Conservation (phyloP, 108 stramenopile species). For the Conticribra guillardii region DNA sequence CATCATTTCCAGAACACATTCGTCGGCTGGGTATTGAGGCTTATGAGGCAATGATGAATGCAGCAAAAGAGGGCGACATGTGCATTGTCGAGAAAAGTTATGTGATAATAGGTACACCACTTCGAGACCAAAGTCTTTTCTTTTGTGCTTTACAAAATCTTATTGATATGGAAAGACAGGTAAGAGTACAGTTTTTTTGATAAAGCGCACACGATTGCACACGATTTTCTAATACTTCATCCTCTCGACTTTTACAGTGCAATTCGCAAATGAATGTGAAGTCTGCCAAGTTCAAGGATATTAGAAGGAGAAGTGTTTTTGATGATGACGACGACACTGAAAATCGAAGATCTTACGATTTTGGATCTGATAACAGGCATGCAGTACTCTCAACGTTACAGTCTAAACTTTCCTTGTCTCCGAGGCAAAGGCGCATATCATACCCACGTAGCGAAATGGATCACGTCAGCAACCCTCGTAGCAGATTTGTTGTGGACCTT, state of each 20-base stretch:
- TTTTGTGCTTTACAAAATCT: slow-evolving; percentile 58
- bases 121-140: slow-evolving; percentile 47
- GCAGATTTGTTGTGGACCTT: slow-evolving; percentile 41
- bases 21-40: slow-evolving; percentile 36
- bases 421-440: slow-evolving; percentile 25
- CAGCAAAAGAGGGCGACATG: slow-evolving; percentile 39
- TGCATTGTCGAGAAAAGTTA: slow-evolving; percentile 60
- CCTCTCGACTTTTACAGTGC: not conserved
- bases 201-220: not conserved
- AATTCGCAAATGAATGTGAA: not conserved
- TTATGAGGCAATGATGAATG: slow-evolving; percentile 50
- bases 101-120: slow-evolving; percentile 49
- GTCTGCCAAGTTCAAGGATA: not conserved
- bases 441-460: slow-evolving; percentile 38
- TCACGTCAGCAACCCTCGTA: slow-evolving; percentile 30
- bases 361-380: slow-evolving; percentile 38
- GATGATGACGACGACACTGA: not conserved
- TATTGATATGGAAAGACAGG: slow-evolving; percentile 53
- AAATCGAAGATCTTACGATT: not conserved
- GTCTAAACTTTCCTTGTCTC: slow-evolving; percentile 41
- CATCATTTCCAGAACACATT: slow-evolving; percentile 21
- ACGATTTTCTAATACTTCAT: not conserved
- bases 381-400: slow-evolving; percentile 45
- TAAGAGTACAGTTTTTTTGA: slow-evolving; percentile 7
- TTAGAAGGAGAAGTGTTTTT: slow-evolving; percentile 3